Conservation (phyloP, 179 eudicot genomes). For the Vitellaria paradoxa region DNA sequence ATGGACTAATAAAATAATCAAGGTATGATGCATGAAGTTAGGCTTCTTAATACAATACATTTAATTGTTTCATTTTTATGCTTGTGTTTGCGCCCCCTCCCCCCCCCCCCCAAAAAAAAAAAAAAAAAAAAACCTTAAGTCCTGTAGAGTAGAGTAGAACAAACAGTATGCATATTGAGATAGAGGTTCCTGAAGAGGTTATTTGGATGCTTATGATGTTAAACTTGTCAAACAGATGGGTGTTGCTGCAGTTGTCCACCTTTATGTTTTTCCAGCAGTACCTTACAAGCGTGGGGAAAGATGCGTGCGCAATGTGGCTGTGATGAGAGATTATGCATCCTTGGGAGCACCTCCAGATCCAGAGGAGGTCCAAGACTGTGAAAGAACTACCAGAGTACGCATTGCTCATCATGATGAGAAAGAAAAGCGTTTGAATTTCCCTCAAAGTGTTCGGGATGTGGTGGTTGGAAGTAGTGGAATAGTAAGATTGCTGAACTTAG, state of each 20-base stretch:
- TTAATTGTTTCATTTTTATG: neutral
- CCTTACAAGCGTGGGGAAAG: constrained; percentile 95
- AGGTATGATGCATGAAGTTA: too few species aligned
- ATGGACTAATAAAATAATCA: too few species aligned
- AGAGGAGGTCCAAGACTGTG: constrained; percentile 82
- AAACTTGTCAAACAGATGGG: constrained; percentile 66
- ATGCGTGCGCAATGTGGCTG: constrained; percentile 87
- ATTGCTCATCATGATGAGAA: constrained; percentile 55
- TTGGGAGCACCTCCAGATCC: constrained; percentile 84
- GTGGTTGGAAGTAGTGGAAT: constrained; percentile 95
- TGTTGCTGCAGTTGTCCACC: constrained; percentile 90
- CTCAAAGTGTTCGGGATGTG: constrained; percentile 92
- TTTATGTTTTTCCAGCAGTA: constrained; percentile 88
- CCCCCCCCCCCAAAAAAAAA: too few species aligned
- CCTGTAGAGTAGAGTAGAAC: neutral
- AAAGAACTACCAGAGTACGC: constrained; percentile 51
- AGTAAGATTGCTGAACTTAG: constrained; percentile 39
- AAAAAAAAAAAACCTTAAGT: too few species aligned
- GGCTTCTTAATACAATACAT: too few species aligned
- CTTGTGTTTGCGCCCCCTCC: neutral
- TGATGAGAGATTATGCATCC: constrained; percentile 92
- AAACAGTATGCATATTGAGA: neutral
- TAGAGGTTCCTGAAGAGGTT: neutral
- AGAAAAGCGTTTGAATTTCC: constrained; percentile 67
- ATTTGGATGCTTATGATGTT: constrained; percentile 17